Percentiles rank a stretch among this genome's conserved stretches.
Evolutionary conservation across 208 protist genomes (phyloP).

Genomic region (Entamoeba moshkovskii): DNA sequence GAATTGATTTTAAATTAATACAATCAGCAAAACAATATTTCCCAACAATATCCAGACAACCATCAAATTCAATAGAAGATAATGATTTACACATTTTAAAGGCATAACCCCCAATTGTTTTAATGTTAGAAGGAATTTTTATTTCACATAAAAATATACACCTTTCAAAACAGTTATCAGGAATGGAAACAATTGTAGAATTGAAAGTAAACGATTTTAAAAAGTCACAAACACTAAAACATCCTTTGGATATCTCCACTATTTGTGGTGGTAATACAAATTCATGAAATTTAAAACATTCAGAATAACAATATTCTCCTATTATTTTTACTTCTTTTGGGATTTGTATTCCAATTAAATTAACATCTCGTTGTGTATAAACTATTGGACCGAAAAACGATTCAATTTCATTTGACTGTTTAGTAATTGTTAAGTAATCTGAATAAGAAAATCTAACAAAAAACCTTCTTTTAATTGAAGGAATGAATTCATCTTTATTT

Average conservation of each 20-base stretch:
- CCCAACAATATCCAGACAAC: background rate
- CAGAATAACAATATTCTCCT: background rate
- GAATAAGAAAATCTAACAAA: background rate
- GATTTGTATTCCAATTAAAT: background rate
- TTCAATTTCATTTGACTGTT: background rate
- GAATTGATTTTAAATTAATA: background rate
- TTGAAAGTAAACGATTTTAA: background rate
- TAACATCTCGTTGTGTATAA: background rate
- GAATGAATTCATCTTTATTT: background rate
- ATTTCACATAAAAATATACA: background rate
- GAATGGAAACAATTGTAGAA: background rate
- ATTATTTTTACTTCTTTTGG: background rate
- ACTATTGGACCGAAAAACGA: background rate
- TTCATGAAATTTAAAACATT: background rate
- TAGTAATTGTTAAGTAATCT: background rate
- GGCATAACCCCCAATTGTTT: background rate
- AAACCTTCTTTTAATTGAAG: background rate
- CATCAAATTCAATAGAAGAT: background rate
- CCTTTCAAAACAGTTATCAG: background rate
- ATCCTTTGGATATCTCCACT: background rate
- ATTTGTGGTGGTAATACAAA: background rate
- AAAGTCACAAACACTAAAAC: background rate
- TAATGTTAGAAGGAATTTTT: background rate
- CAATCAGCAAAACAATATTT: background rate
- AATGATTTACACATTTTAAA: background rate